Evolutionary conservation across 2,329 filamentous ascomycete genomes (phyloP).

Genomic region (Exserohilum turcica): DNA sequence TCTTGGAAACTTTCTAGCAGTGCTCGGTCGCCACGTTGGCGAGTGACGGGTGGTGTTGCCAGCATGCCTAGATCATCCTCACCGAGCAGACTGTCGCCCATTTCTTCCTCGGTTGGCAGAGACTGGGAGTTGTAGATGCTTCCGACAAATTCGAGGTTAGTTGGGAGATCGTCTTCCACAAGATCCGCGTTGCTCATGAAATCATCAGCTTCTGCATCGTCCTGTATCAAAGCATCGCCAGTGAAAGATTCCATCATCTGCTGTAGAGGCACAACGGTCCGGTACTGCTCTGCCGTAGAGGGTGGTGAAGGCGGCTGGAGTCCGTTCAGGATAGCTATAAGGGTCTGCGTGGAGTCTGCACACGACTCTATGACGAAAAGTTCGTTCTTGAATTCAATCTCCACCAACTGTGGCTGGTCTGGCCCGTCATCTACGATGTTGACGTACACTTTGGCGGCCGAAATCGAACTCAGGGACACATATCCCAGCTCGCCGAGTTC

Average conservation of each 20-base stretch:
- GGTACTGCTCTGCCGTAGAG: constrained; percentile 81
- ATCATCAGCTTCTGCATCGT: constrained; percentile 57
- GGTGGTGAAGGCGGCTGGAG: constrained; percentile 83
- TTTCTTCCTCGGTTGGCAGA: constrained; percentile 48
- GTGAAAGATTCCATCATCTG: constrained; percentile 91
- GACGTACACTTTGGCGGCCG: constrained; percentile 73
- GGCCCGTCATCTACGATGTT: constrained; percentile 62
- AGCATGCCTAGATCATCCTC: constrained; percentile 48
- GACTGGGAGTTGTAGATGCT: constrained; percentile 59
- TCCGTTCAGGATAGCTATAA: constrained; percentile 78
- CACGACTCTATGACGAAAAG: constrained; percentile 92
- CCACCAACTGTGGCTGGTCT: constrained; percentile 68
- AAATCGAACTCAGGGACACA: constrained; percentile 85
- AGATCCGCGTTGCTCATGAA: constrained; percentile 49
- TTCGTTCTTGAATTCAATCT: constrained; percentile 83
- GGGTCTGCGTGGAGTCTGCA: constrained; percentile 93
- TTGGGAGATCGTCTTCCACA: constrained; percentile 49
- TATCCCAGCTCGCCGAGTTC: constrained; percentile 69
- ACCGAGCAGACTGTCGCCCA: constrained; percentile 50
- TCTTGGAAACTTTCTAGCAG: constrained; percentile 60
- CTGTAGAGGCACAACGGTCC: constrained; percentile 83
- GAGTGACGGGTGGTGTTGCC: constrained; percentile 37
- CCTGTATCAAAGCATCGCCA: constrained; percentile 75
- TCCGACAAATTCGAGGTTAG: constrained; percentile 56
- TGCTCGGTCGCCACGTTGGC: constrained; percentile 43